phyloP scores from a whole-genome alignment of 805 yeast genomes.

The Priceomyces medius region DNA sequence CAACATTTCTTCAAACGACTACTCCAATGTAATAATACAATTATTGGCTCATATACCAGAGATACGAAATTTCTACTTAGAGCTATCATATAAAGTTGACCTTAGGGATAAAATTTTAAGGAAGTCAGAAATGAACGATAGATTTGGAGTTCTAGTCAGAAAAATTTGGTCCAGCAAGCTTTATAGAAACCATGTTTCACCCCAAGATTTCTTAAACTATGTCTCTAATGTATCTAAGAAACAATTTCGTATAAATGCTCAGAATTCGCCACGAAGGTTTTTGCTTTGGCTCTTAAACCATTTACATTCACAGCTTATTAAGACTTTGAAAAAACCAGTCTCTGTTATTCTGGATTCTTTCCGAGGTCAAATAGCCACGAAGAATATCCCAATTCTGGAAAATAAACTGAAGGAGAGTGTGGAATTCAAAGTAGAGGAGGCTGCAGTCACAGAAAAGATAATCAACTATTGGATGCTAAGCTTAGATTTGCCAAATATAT shows the following conservation, averaged over 20 bases:
- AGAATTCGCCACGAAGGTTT: conserved; percentile 55
- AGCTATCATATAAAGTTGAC: conserved; percentile 33
- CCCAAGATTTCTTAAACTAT: conserved; percentile 60
- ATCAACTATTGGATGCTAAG: conserved; percentile 52
- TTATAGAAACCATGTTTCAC: conserved; percentile 62
- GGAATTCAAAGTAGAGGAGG: conserved; percentile 21
- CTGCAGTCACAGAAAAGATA: not conserved
- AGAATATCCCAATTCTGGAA: conserved; percentile 13
- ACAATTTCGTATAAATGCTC: conserved; percentile 36
- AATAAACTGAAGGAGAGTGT: conserved; percentile 16
- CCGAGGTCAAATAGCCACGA: conserved; percentile 52
- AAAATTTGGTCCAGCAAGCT: conserved; percentile 65
- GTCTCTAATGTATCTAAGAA: conserved; percentile 45
- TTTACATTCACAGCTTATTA: conserved; percentile 28
- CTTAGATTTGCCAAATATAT: conserved; percentile 51
- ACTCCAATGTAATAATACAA: conserved; percentile 58
- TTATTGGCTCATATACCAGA: conserved; percentile 52
- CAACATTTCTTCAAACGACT: conserved; percentile 50
- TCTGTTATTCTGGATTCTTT: conserved; percentile 36
- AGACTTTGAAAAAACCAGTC: conserved; percentile 8
- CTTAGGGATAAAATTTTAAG: conserved; percentile 10
- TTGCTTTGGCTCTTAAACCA: conserved; percentile 59
- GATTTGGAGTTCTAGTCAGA: conserved; percentile 48
- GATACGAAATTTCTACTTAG: conserved; percentile 39
- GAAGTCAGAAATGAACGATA: conserved; percentile 30